A percentile compares a stretch with the other conserved stretches of the same genome.
Evolutionary conservation across 2,329 filamentous ascomycete species (phyloP).

Genomic region (Ophiocordyceps camponoti-floridani): DNA sequence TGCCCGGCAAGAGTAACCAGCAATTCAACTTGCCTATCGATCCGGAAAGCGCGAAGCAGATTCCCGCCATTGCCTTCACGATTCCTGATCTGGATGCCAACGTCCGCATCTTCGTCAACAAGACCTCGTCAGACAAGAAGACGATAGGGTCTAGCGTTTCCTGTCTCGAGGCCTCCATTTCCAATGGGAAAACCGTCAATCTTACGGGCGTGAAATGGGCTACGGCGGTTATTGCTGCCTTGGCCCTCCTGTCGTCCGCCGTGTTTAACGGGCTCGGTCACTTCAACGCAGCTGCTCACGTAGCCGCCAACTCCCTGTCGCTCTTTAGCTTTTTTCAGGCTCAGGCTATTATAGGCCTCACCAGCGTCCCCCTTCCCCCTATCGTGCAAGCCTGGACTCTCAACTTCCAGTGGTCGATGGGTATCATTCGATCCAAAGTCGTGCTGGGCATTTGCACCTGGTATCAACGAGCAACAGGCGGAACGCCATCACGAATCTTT

Average conservation of each 20-base stretch:
- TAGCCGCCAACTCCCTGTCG: constrained; percentile 85
- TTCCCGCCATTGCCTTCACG: constrained; percentile 74
- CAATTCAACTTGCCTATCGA: constrained; percentile 48
- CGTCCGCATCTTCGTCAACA: constrained; percentile 67
- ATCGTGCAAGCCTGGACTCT: constrained; percentile 89
- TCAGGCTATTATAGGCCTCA: constrained; percentile 80
- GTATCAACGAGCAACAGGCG: constrained; percentile 89
- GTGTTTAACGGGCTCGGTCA: constrained; percentile 81
- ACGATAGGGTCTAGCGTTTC: constrained; percentile 44
- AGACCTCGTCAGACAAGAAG: constrained; percentile 23
- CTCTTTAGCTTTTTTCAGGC: constrained; percentile 90
- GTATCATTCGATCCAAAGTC: constrained; percentile 71
- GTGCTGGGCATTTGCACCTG: constrained; percentile 80
- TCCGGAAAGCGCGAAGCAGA: constrained; percentile 32
- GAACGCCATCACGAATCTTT: constrained; percentile 62
- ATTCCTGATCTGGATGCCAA: constrained; percentile 84
- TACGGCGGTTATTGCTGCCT: constrained; percentile 70
- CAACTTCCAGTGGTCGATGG: constrained; percentile 97
- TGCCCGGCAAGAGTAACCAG: constrained; percentile 61
- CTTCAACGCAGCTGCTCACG: constrained; percentile 85
- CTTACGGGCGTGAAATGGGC: constrained; percentile 78
- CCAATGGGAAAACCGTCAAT: constrained; percentile 85
- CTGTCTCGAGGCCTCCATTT: constrained; percentile 74
- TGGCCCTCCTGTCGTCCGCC: constrained; percentile 70
- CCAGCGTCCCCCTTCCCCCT: constrained; percentile 63